These are phyloP conservation scores for Mycena indigotica DNA, from an alignment of 768 basidiomycete genomes.

Conservation along the genomic window DNA sequence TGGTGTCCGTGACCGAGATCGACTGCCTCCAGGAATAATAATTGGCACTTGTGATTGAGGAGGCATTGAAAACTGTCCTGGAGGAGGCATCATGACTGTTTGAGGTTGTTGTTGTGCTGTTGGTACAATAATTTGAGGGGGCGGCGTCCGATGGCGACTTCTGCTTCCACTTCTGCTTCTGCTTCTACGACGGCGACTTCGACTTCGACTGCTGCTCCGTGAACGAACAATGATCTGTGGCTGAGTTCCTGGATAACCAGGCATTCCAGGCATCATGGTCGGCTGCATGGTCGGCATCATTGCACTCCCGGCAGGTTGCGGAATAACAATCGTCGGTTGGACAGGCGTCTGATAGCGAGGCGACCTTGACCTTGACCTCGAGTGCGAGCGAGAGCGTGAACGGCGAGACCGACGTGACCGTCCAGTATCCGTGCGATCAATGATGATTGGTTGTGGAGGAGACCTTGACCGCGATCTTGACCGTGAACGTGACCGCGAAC, in stretches of 20 bases:
- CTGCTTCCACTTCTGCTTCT: conserved; percentile 6
- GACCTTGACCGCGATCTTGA: conserved; percentile 1
- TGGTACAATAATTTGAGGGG: background rate
- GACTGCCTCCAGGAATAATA: too few species aligned
- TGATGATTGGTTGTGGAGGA: conserved; percentile 2
- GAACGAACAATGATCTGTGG: background rate
- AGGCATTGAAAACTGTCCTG: too few species aligned
- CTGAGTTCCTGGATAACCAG: background rate
- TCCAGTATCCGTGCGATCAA: background rate
- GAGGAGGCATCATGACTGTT: too few species aligned
- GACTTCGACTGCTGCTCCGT: background rate
- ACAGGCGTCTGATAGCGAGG: too few species aligned
- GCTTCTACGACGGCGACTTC: background rate
- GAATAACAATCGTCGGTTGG: too few species aligned
- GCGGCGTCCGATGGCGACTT: background rate
- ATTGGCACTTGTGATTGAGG: too few species aligned
- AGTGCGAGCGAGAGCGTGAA: conserved; percentile 12
- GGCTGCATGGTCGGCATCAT: background rate
- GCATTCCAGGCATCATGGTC: background rate
- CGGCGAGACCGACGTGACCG: background rate
- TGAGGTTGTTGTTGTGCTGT: too few species aligned
- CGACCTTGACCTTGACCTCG: too few species aligned
- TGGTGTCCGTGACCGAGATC: too few species aligned
- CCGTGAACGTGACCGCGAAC: conserved; percentile 1
- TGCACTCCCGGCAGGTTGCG: background rate